A percentile compares a stretch with the other conserved stretches of the same genome.
phyloP scores from a whole-genome alignment of 306 rosid genomes.

The Medicago lupulina region DNA sequence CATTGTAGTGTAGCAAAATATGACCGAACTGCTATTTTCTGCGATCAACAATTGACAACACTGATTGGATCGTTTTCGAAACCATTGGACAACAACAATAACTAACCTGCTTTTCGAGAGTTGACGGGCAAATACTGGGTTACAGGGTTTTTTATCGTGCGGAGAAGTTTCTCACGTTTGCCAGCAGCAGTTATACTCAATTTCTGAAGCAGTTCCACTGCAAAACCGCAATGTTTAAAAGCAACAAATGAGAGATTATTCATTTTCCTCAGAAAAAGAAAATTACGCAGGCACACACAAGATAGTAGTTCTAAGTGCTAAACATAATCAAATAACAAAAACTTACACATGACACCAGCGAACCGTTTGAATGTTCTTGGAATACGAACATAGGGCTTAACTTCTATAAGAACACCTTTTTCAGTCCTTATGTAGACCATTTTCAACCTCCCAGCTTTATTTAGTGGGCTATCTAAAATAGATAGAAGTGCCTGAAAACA shows the following conservation, averaged over 20 bases:
- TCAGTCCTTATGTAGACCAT: slow-evolving; percentile 83
- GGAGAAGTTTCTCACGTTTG: slow-evolving; percentile 72
- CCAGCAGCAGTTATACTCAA: slow-evolving; percentile 80
- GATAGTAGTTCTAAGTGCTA: neutral
- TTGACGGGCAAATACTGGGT: slow-evolving; percentile 74
- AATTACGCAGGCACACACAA: neutral
- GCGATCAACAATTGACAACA: neutral
- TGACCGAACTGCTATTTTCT: neutral
- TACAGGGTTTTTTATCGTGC: slow-evolving; percentile 82
- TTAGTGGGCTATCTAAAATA: slow-evolving; percentile 83
- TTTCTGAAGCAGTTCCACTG: slow-evolving; percentile 89
- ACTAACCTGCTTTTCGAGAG: slow-evolving; percentile 75
- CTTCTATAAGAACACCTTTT: slow-evolving; percentile 78
- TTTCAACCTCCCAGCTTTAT: slow-evolving; percentile 82
- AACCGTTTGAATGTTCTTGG: slow-evolving; percentile 95
- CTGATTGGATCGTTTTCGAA: neutral
- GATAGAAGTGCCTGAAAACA: slow-evolving; percentile 72
- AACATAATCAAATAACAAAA: neutral
- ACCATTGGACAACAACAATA: neutral
- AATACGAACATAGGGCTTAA: slow-evolving; percentile 76
- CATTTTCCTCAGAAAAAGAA: neutral
- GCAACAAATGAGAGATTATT: slow-evolving; percentile 22
- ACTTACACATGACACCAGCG: slow-evolving; percentile 85
- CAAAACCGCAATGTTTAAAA: slow-evolving; percentile 35
- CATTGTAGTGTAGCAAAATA: neutral